Conservation (phyloP, 2,329 filamentous ascomycete species). For the Didymella keratinophila region DNA sequence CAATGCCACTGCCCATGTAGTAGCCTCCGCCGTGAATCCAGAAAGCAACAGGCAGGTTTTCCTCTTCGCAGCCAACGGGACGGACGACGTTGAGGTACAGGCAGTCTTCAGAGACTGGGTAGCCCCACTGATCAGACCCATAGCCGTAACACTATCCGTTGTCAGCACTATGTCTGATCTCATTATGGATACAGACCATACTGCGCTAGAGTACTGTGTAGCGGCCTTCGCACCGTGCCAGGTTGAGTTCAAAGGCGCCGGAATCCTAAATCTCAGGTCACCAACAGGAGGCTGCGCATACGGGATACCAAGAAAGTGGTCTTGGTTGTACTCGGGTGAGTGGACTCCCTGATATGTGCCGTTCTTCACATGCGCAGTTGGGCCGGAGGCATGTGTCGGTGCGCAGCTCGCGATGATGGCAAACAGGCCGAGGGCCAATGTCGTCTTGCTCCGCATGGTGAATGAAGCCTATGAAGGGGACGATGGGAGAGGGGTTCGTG, state of each 20-base stretch:
- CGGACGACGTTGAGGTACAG: slow-evolving; percentile 63
- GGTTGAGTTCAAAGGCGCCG: slow-evolving; percentile 56
- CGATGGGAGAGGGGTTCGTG: not conserved
- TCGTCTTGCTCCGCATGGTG: slow-evolving; percentile 28
- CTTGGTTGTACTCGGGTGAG: slow-evolving; percentile 53
- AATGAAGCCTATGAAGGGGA: slow-evolving; percentile 49
- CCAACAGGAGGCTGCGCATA: slow-evolving; percentile 53
- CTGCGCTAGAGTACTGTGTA: slow-evolving; percentile 40
- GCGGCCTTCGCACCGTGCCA: slow-evolving; percentile 51
- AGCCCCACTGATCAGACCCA: slow-evolving; percentile 48
- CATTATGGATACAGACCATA: slow-evolving; percentile 4
- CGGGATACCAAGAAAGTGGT: slow-evolving; percentile 59
- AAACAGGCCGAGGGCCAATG: slow-evolving; percentile 24
- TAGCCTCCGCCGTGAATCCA: slow-evolving; percentile 65
- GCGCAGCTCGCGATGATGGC: slow-evolving; percentile 24
- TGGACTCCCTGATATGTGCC: slow-evolving; percentile 53
- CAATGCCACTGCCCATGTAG: slow-evolving; percentile 58
- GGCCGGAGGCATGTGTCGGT: slow-evolving; percentile 24
- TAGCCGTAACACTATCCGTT: slow-evolving; percentile 48
- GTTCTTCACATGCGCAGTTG: slow-evolving; percentile 53
- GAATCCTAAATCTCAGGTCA: slow-evolving; percentile 60
- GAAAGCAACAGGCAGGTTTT: slow-evolving; percentile 61
- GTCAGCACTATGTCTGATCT: not conserved
- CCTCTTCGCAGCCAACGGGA: slow-evolving; percentile 46
- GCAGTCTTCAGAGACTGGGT: slow-evolving; percentile 61